phyloP scores from a whole-genome alignment of 2,329 filamentous ascomycete genomes.

The Periconia sp. region DNA sequence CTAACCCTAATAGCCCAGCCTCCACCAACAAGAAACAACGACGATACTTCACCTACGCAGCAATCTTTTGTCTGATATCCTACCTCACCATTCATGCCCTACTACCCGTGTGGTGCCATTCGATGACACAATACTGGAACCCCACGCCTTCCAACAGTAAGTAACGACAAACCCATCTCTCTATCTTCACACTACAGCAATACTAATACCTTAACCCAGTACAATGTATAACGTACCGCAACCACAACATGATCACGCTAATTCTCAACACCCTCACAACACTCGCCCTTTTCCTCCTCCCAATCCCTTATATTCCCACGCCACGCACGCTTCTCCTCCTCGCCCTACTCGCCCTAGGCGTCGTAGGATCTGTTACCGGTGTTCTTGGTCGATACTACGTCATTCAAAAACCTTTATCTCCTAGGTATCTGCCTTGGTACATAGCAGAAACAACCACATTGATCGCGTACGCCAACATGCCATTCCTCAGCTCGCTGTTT shows the following conservation, averaged over 20 bases:
- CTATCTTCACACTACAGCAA: not conserved
- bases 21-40: constrained; percentile 12
- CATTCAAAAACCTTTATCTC: constrained; percentile 5
- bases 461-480: constrained; percentile 30
- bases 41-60: constrained; percentile 10
- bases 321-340: constrained; percentile 24
- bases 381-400: constrained; percentile 19
- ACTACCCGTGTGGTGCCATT: constrained; percentile 22
- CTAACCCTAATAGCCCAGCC: constrained; percentile 10
- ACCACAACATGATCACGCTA: constrained; percentile 18
- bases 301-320: constrained; percentile 30
- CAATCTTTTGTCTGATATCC: constrained; percentile 18
- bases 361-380: constrained; percentile 13
- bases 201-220: constrained; percentile 4
- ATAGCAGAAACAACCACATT: constrained; percentile 16
- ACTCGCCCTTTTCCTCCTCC: constrained; percentile 21
- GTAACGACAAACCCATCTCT: not conserved
- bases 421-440: constrained; percentile 19
- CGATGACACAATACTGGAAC: constrained; percentile 18
- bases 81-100: constrained; percentile 23
- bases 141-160: constrained; percentile 11
- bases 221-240: constrained; percentile 24
- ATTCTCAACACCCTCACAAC: constrained; percentile 17
- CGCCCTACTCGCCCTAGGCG: constrained; percentile 21
- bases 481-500: constrained; percentile 28